Base-by-base conservation (phyloP, 306 rosid genomes). In the Fragaria ananassa region DNA sequence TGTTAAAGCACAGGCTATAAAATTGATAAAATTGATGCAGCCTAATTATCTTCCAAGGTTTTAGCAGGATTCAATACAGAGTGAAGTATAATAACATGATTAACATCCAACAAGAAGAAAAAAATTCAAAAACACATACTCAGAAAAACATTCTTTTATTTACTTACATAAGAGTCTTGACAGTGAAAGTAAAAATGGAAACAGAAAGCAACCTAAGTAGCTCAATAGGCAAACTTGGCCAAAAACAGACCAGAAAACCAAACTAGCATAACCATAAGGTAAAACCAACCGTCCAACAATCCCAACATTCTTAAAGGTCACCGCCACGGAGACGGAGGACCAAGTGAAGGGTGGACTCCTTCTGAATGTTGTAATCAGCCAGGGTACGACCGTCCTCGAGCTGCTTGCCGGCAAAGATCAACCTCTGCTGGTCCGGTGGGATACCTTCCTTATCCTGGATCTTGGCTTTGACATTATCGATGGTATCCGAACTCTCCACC, bases 361-460 rank as follows among this genome's bases (percentile, higher is more conserved):
- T 82, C 71, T 85, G 88, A n/a, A 85, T 85, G 6, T 85, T 85
- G 69, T 85, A 85, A 46, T 85, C 88, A 8, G 85, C 88, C 0
- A 85, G 68, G 45, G 88, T 85, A 0, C 88, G 37, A 0, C 88
- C 85, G 6, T 85, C 88, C 81, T 85, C 86, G 4, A 85, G 45
- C 2, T 85, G 86, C 39, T 85, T 85, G 0, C 86, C 88, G 0
- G 85, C 83, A 17, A 85, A 85, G 80, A 85, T 82, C 1, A 85
- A 14, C 0, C 88, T 44, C 78, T 85, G 82, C 78, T 85, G 84
- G 15, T 85, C 84, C 1, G 88, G 86, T 0, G 88, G 84, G 4
- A 85, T 85, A 0, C 88, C 88, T 0, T 82, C 88, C 84, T 85
- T 85, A 13, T 85, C 88, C 21, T 82, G 88, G 11, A 85, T 85